phyloP scores from a whole-genome alignment of 2,329 filamentous ascomycete genomes.

The Fulvia fulva region DNA sequence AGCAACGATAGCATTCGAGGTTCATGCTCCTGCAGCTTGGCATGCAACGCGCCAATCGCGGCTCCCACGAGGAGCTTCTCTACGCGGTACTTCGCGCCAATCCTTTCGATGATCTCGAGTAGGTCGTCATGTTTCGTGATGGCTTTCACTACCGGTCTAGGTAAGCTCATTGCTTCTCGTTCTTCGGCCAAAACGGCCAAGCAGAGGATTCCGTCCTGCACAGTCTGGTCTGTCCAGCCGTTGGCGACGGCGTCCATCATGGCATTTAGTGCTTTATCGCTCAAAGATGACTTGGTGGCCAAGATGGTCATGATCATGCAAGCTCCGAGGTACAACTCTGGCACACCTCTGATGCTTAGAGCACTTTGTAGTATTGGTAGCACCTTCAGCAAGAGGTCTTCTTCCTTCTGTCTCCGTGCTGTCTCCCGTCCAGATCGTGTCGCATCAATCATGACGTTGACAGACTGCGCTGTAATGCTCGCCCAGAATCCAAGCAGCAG shows the following conservation, averaged over 20 bases:
- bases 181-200: slow-evolving; percentile 78
- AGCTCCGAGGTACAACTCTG: slow-evolving; percentile 77
- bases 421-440: slow-evolving; percentile 70
- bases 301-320: slow-evolving; percentile 90
- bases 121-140: slow-evolving; percentile 62
- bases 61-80: slow-evolving; percentile 70
- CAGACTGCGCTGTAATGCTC: slow-evolving; percentile 77
- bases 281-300: slow-evolving; percentile 74
- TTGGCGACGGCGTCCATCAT: slow-evolving; percentile 84
- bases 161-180: slow-evolving; percentile 65
- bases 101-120: slow-evolving; percentile 55
- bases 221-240: slow-evolving; percentile 71
- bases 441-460: slow-evolving; percentile 76
- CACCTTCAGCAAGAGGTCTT: slow-evolving; percentile 67
- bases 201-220: slow-evolving; percentile 71
- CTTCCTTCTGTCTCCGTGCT: slow-evolving; percentile 75
- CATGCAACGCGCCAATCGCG: slow-evolving; percentile 62
- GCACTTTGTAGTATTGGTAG: slow-evolving; percentile 71
- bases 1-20: slow-evolving; percentile 8
- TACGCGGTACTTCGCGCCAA: slow-evolving; percentile 62
- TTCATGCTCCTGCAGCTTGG: slow-evolving; percentile 23
- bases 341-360: slow-evolving; percentile 68
- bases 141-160: slow-evolving; percentile 65
- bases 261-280: slow-evolving; percentile 74
- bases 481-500: slow-evolving; percentile 87